Conservation (phyloP, 106 monocot genomes). For the Chionographis japonica region DNA sequence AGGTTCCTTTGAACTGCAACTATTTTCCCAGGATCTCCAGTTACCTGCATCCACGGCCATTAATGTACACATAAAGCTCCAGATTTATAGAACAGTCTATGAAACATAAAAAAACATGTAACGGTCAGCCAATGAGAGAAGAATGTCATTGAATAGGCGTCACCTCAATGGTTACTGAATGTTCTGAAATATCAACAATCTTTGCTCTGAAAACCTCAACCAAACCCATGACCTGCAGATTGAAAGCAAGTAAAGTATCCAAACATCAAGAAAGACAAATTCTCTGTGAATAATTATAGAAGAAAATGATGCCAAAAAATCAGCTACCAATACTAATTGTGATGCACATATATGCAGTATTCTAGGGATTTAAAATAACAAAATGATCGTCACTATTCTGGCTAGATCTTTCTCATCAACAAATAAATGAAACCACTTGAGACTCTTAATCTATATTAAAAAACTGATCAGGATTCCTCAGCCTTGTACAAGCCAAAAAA, state of each 20-base stretch:
- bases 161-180: slow-evolving; percentile 83
- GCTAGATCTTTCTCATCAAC: too few relatives aligned
- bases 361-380: too few relatives aligned
- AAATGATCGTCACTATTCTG: too few relatives aligned
- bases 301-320: too few relatives aligned
- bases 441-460: too few relatives aligned
- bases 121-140: not conserved
- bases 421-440: too few relatives aligned
- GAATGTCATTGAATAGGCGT: not conserved
- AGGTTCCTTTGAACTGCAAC: slow-evolving; percentile 72
- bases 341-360: too few relatives aligned
- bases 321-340: too few relatives aligned
- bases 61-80: not conserved
- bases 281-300: too few relatives aligned
- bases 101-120: not conserved
- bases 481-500: too few relatives aligned
- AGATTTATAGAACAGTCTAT: not conserved
- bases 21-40: slow-evolving; percentile 98
- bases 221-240: slow-evolving; percentile 78
- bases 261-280: not conserved
- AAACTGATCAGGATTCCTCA: too few relatives aligned
- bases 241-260: slow-evolving; percentile 1
- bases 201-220: slow-evolving; percentile 90
- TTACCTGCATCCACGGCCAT: slow-evolving; percentile 48
- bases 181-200: slow-evolving; percentile 82